Evolutionary conservation across 768 basidiomycete species (phyloP), one percentile per base, ranked within the genome.

Genomic region (Mycena belliarum): DNA sequence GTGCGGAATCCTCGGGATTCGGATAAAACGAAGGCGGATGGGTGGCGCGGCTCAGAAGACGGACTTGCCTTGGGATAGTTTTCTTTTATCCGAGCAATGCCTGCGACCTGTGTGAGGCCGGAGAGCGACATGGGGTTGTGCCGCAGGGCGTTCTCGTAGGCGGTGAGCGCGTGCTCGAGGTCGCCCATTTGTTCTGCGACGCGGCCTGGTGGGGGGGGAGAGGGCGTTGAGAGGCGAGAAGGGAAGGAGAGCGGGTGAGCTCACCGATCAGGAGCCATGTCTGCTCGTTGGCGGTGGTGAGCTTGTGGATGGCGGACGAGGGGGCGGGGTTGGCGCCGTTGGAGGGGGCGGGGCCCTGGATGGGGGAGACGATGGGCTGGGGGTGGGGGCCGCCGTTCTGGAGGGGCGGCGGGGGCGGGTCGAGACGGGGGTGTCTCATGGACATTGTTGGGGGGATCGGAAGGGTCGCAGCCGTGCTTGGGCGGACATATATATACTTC

Each of bases 181-280:
- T 98, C 93, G 62, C 87, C 84, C 86, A 98, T 91, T 71, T 95
- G 93, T 73, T 98, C 97, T 48, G 95, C 94, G 53, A 97, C 91
- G 53, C 91, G 87, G 52, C 95, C 95, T 98, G 76, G 52, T 40
- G 42, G 29, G 52, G 35, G 52, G 33, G 40, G n/a, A n/a, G n/a
- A n/a, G n/a, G n/a, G n/a, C n/a, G 47, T 29, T 40, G 40, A 21
- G 49, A 32, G 33, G 12, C 12, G 33, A 15, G 16, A 35, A 35
- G 4, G 33, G 33, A 60, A 49, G 47, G 7, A 12, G 18, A 43
- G 46, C 23, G 6, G 18, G 35, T 26, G 46, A 56, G 60, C 82
- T 55, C 37, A 92, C 94, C 95, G 72, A 96, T 95, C 66, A 95
- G 77, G 61, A 95, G 84, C 95, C 95, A 97, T 41, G 95, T 96